These are phyloP conservation scores for Solanum piurae DNA, from an alignment of 257 asterid genomes.

Conservation along the genomic window DNA sequence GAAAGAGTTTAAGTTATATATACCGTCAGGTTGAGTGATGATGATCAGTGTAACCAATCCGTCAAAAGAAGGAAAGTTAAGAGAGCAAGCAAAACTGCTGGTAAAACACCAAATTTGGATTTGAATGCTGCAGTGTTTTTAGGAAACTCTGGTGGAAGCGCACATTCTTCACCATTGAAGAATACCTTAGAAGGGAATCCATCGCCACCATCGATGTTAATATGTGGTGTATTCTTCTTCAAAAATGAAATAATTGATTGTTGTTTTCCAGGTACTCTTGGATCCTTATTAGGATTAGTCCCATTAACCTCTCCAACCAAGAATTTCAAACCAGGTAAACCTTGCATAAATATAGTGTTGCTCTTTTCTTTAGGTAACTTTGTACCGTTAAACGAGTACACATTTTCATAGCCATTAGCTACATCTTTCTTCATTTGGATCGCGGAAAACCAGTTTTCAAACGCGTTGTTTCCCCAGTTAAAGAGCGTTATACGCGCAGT, in stretches of 20 bases:
- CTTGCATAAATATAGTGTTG: constrained; percentile 72
- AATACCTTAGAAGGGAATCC: constrained; percentile 67
- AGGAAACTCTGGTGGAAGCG: constrained; percentile 55
- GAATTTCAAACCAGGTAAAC: constrained; percentile 68
- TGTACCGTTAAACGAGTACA: constrained; percentile 74
- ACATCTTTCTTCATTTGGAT: constrained; percentile 43
- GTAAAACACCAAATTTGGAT: constrained; percentile 9
- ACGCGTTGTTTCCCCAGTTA: constrained; percentile 60
- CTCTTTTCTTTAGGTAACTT: constrained; percentile 10
- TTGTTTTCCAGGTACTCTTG: constrained; percentile 80
- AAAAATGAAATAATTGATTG: constrained; percentile 69
- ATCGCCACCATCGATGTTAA: constrained; percentile 45
- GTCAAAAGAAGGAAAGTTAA: constrained; percentile 29
- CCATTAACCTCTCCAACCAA: constrained; percentile 76
- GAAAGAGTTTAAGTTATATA: not conserved
- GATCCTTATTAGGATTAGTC: constrained; percentile 47
- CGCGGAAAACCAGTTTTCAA: constrained; percentile 67
- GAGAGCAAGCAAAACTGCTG: constrained; percentile 23
- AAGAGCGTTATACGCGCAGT: constrained; percentile 77
- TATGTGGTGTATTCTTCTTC: constrained; percentile 28
- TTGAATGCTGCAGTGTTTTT: constrained; percentile 8
- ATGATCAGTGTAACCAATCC: constrained; percentile 20
- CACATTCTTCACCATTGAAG: constrained; percentile 93
- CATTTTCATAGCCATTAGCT: constrained; percentile 48
- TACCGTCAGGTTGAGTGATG: not conserved